Evolutionary conservation across 2,329 filamentous ascomycete species (phyloP).

Genomic region (Pseudocercospora fijiensis): DNA sequence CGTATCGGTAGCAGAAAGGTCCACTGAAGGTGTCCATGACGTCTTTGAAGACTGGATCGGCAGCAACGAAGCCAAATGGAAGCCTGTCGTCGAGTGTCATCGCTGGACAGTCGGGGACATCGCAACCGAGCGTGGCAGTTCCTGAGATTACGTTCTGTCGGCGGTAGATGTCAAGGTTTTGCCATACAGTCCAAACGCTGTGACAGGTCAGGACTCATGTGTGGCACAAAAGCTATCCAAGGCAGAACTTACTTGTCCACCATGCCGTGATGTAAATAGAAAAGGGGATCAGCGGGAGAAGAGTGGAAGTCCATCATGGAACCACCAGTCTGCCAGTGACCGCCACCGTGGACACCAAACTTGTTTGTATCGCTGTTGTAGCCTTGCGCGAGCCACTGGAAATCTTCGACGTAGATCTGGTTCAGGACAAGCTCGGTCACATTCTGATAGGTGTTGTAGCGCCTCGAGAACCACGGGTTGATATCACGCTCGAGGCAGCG

Average conservation of each 20-base stretch:
- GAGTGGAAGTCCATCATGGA: conserved; percentile 47
- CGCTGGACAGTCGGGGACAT: conserved; percentile 45
- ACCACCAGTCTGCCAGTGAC: conserved; percentile 51
- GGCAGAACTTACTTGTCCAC: conserved; percentile 33
- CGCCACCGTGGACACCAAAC: conserved; percentile 45
- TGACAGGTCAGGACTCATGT: conserved; percentile 38
- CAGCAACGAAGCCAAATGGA: conserved; percentile 35
- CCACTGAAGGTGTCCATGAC: conserved; percentile 37
- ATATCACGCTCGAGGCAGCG: conserved; percentile 28
- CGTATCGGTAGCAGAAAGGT: conserved; percentile 38
- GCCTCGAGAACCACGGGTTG: conserved; percentile 26
- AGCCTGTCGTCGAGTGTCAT: conserved; percentile 49
- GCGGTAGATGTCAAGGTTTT: conserved; percentile 45
- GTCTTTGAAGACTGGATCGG: conserved; percentile 30
- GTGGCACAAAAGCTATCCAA: conserved; percentile 3
- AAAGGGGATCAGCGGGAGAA: conserved; percentile 50
- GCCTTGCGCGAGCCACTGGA: conserved; percentile 35
- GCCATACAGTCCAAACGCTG: conserved; percentile 52
- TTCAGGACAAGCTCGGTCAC: conserved; percentile 24
- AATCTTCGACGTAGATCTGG: conserved; percentile 28
- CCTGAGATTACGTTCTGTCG: conserved; percentile 45
- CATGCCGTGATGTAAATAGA: conserved; percentile 52
- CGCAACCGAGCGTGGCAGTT: conserved; percentile 47
- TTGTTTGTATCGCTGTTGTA: conserved; percentile 32
- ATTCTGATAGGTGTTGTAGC: conserved; percentile 27